phyloP scores from a whole-genome alignment of 2,329 filamentous ascomycete genomes.

The Metarhizium robertsii region DNA sequence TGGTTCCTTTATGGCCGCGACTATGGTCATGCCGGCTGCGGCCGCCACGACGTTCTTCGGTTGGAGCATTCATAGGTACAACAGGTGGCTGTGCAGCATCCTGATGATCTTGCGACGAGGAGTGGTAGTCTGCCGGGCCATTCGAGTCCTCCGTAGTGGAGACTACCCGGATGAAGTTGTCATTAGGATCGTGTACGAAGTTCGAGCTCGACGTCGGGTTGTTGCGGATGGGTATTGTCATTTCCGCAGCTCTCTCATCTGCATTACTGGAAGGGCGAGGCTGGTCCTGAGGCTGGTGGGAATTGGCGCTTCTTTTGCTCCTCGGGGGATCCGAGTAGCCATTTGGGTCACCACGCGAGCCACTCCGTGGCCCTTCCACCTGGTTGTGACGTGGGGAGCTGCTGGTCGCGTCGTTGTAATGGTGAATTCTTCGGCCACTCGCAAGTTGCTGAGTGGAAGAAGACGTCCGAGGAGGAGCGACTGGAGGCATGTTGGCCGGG shows the following conservation, averaged over 20 bases:
- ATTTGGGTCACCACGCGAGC: slow-evolving; percentile 22
- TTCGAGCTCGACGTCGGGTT: slow-evolving; percentile 36
- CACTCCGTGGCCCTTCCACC: slow-evolving; percentile 25
- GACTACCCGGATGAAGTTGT: slow-evolving; percentile 68
- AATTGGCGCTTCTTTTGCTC: slow-evolving; percentile 18
- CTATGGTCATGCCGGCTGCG: slow-evolving; percentile 52
- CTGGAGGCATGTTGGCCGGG: slow-evolving; percentile 55
- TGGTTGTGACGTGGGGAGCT: slow-evolving; percentile 32
- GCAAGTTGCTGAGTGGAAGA: slow-evolving; percentile 54
- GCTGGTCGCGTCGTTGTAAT: slow-evolving; percentile 34
- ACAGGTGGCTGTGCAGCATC: slow-evolving; percentile 36
- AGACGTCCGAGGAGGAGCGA: slow-evolving; percentile 64
- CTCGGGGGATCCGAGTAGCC: slow-evolving; percentile 19
- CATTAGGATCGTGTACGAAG: slow-evolving; percentile 66
- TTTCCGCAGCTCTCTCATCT: slow-evolving; percentile 27
- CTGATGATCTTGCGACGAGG: slow-evolving; percentile 23
- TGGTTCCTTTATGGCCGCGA: slow-evolving; percentile 51
- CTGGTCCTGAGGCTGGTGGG: slow-evolving; percentile 25
- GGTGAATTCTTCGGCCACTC: slow-evolving; percentile 33
- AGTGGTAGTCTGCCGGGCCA: slow-evolving; percentile 15
- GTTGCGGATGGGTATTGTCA: slow-evolving; percentile 35
- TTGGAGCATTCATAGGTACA: slow-evolving; percentile 31
- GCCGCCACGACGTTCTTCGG: slow-evolving; percentile 38
- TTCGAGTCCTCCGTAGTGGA: slow-evolving; percentile 22
- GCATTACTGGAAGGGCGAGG: slow-evolving; percentile 28